Evolutionary conservation across 2,329 filamentous ascomycete species (phyloP).

Genomic region (Scleromitrula shiraiana): DNA sequence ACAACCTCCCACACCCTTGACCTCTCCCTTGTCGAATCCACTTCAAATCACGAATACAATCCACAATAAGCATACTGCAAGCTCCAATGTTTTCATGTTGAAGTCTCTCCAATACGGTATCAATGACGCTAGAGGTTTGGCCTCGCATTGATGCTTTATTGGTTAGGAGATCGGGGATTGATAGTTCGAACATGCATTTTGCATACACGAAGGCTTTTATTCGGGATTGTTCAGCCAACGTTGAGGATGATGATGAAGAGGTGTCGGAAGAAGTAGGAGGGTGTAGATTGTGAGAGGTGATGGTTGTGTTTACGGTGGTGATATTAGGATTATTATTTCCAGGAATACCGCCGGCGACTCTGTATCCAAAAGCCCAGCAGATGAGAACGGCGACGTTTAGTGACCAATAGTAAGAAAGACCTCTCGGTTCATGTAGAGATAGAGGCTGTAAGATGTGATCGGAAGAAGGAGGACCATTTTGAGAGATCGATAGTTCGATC

Average conservation of each 20-base stretch:
- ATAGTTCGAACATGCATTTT: slow-evolving; percentile 34
- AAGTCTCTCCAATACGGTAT: slow-evolving; percentile 39
- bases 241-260: not conserved
- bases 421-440: not conserved
- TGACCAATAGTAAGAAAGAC: slow-evolving; percentile 45
- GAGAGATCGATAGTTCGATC: slow-evolving; percentile 35
- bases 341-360: slow-evolving; percentile 1
- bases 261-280: too few relatives aligned
- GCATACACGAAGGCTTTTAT: slow-evolving; percentile 29
- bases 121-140: slow-evolving; percentile 40
- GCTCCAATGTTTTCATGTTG: slow-evolving; percentile 42
- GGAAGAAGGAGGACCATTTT: not conserved
- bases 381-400: slow-evolving; percentile 50
- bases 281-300: not conserved
- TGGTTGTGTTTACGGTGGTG: not conserved
- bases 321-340: not conserved
- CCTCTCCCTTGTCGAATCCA: slow-evolving; percentile 44
- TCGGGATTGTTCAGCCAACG: slow-evolving; percentile 2
- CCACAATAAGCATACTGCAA: slow-evolving; percentile 42
- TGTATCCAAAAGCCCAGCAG: slow-evolving; percentile 49
- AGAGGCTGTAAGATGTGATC: not conserved
- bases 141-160: slow-evolving; percentile 31
- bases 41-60: slow-evolving; percentile 45
- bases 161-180: slow-evolving; percentile 34
- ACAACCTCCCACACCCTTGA: slow-evolving; percentile 36